These are phyloP conservation scores for Pleurotus tuber-regium DNA, from an alignment of 768 basidiomycete species.

Conservation along the genomic window DNA sequence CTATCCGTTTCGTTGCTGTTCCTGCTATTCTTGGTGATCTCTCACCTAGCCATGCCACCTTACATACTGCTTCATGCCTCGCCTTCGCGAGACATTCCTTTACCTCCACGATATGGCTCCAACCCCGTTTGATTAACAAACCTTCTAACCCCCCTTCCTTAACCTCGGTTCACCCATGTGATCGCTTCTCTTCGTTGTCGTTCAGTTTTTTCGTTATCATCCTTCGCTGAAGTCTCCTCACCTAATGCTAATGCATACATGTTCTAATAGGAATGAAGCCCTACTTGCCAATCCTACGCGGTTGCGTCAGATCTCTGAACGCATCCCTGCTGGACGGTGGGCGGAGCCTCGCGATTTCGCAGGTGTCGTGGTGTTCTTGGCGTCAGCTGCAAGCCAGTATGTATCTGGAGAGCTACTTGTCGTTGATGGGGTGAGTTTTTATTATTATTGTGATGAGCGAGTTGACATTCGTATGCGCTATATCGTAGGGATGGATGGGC, in stretches of 20 bases:
- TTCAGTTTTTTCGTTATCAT: slow-evolving; percentile 6
- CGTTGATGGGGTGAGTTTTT: slow-evolving; percentile 59
- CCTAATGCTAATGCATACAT: too few relatives aligned
- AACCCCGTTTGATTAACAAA: too few relatives aligned
- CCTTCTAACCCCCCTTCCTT: too few relatives aligned
- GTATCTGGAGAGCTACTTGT: slow-evolving; percentile 69
- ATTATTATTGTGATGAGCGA: slow-evolving; percentile 11
- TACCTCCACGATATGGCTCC: too few relatives aligned
- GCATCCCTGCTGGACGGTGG: slow-evolving; percentile 74
- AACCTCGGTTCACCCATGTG: too few relatives aligned
- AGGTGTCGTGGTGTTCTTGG: slow-evolving; percentile 70
- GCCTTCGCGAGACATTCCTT: too few relatives aligned
- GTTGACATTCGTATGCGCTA: slow-evolving; percentile 12
- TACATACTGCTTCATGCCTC: too few relatives aligned
- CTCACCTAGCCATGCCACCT: too few relatives aligned
- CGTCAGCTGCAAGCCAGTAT: slow-evolving; percentile 66
- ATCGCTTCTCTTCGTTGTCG: background rate
- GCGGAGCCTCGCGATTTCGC: slow-evolving; percentile 71
- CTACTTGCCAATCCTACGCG: slow-evolving; percentile 59
- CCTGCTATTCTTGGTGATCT: background rate
- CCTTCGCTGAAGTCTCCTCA: background rate
- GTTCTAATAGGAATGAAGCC: slow-evolving; percentile 40
- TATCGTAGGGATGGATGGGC: slow-evolving; percentile 60
- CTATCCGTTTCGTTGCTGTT: slow-evolving; percentile 5
- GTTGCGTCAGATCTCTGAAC: slow-evolving; percentile 67